phyloP scores from a whole-genome alignment of 495 filamentous ascomycete species.

The Podospora bellae-mahoneyi region DNA sequence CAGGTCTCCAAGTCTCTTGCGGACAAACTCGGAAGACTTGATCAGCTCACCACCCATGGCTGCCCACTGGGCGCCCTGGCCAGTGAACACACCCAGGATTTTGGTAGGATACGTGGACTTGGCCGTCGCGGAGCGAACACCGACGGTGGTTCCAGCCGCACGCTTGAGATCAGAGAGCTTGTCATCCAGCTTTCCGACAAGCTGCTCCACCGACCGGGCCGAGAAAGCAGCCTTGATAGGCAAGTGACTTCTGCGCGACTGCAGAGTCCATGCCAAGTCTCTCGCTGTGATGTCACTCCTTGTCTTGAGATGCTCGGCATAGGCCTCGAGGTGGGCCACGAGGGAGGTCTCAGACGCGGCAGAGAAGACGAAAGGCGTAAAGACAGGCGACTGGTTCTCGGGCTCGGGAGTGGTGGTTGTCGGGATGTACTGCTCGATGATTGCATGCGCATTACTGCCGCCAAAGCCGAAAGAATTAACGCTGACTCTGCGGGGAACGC shows the following conservation, averaged over 20 bases:
- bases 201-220: no score
- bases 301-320: not conserved
- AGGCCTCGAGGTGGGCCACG: not conserved
- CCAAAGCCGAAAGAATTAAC: slow-evolving; percentile 16
- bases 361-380: slow-evolving; percentile 1
- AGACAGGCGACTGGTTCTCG: no score
- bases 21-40: no score
- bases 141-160: no score
- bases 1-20: not conserved
- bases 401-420: not conserved
- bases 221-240: no score
- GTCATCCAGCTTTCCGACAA: no score
- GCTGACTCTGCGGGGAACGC: slow-evolving; percentile 4
- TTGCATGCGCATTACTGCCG: slow-evolving; percentile 11
- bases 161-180: no score
- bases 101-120: not conserved
- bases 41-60: no score
- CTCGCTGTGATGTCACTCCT: not conserved
- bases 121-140: no score
- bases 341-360: slow-evolving; percentile 9
- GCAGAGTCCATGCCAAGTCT: slow-evolving; percentile 9
- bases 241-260: not conserved
- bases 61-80: slow-evolving; percentile 14
- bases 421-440: slow-evolving; percentile 3
- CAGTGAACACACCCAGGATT: slow-evolving; percentile 20